Evolutionary conservation across 352 stramenopile species (phyloP), one percentile per base, ranked within the genome.

Genomic region (Phytophthora citrophthora): DNA sequence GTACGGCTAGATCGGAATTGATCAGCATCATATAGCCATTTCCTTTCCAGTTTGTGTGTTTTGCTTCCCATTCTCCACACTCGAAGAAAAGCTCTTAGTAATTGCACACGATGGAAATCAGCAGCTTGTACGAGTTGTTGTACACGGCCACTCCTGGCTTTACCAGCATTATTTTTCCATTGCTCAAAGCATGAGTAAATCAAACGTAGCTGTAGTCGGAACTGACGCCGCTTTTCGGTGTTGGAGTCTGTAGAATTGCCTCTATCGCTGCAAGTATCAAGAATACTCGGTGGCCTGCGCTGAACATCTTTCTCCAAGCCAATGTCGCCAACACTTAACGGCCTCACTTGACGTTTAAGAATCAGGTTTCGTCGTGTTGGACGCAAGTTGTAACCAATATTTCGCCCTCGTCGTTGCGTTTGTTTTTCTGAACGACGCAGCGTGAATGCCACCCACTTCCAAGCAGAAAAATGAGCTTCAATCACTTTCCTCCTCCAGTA

Each of bases 401-500:
- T 31, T 0, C 44, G 10, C 2, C 31, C 9, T 18, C 50, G 44
- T 15, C 40, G 52, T 54, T 57, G 54, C 23, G 63, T 38, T 13
- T 68, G 45, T 40, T 57, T 68, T 20, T 50, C 39, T 5, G 67
- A 68, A n/a, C 27, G 55, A 46, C 55, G 67, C 13, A 72, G 54
- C 12, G 40, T 50, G n/a, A 63, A 64, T 8, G 54, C 34, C 2
- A 77, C 55, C 47, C 62, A 69, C 34, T 81, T 86, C 76, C 76
- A 86, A 10, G 71, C 68, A 0, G 48, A 65, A 32, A 86, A 86
- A 26, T 86, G 57, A 13, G 56, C 34, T 53, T 72, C 61, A n/a
- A 81, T 54, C 31, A 75, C 58, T 31, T 81, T 79, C 16, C 57
- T 65, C 26, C 74, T 70, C 76, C 76, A 86, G 50, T 71, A 81